Evolutionary conservation across 192 early-diverging fungal species (phyloP).

Genomic region (Gigaspora rosea): DNA sequence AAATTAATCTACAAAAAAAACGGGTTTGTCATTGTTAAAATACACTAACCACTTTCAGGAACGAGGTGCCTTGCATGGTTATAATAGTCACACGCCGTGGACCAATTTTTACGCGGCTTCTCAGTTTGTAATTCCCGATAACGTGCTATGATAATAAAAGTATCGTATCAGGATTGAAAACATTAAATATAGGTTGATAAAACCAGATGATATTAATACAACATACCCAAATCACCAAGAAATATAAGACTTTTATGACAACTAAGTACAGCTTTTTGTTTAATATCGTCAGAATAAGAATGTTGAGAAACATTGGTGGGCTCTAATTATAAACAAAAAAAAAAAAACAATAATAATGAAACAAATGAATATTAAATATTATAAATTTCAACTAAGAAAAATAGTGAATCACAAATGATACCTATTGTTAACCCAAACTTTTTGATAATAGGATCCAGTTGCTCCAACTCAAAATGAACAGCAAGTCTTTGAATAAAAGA

Average conservation of each 20-base stretch:
- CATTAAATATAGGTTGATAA: slow-evolving; percentile 1
- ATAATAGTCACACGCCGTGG: slow-evolving; percentile 62
- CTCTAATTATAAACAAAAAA: slow-evolving; percentile 22
- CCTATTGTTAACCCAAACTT: slow-evolving; percentile 39
- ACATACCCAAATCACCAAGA: slow-evolving; percentile 67
- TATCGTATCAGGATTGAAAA: neutral
- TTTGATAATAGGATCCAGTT: slow-evolving; percentile 37
- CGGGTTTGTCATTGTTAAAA: neutral
- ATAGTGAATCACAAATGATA: slow-evolving; percentile 1
- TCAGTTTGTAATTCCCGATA: slow-evolving; percentile 65
- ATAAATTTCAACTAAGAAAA: neutral
- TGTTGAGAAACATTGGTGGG: slow-evolving; percentile 33
- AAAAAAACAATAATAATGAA: neutral
- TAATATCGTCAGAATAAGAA: slow-evolving; percentile 25
- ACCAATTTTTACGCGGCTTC: slow-evolving; percentile 57
- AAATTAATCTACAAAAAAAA: neutral
- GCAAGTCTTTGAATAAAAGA: slow-evolving; percentile 49
- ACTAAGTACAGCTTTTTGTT: slow-evolving; percentile 43
- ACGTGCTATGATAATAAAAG: slow-evolving; percentile 45
- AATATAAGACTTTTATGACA: slow-evolving; percentile 61
- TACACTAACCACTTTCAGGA: slow-evolving; percentile 49
- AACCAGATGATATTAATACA: neutral
- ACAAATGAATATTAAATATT: neutral
- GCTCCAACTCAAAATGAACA: slow-evolving; percentile 44
- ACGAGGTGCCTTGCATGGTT: slow-evolving; percentile 59